Conservation (phyloP, 2,329 filamentous ascomycete species). For the Monilinia vaccinii-corymbosi region DNA sequence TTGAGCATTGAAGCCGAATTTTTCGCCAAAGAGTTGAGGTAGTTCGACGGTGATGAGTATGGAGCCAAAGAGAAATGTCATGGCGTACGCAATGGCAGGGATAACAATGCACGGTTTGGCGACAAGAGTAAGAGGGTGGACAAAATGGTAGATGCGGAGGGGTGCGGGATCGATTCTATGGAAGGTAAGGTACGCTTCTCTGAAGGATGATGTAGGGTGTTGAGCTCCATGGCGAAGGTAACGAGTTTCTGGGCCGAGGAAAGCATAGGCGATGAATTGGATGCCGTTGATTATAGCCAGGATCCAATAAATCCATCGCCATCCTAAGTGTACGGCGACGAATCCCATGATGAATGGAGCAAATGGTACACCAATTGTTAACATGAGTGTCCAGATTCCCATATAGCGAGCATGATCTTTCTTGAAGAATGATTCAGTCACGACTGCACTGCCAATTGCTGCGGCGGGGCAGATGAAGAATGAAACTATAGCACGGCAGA, state of each 20-base stretch:
- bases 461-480: conserved; percentile 46
- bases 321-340: conserved; percentile 29
- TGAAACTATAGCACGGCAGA: conserved; percentile 38
- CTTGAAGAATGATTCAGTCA: conserved; percentile 48
- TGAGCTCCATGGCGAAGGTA: conserved; percentile 33
- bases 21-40: conserved; percentile 45
- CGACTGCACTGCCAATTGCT: conserved; percentile 43
- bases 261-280: conserved; percentile 47
- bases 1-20: conserved; percentile 48
- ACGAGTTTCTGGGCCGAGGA: conserved; percentile 47
- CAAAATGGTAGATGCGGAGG: conserved; percentile 40
- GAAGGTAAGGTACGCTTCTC: conserved; percentile 32
- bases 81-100: conserved; percentile 44
- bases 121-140: conserved; percentile 38
- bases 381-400: conserved; percentile 41
- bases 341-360: conserved; percentile 28
- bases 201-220: conserved; percentile 19
- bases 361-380: conserved; percentile 13
- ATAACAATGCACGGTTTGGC: conserved; percentile 40
- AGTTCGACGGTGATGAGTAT: conserved; percentile 49
- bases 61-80: conserved; percentile 47
- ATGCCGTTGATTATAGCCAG: conserved; percentile 46
- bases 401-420: conserved; percentile 42
- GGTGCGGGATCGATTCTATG: conserved; percentile 45
- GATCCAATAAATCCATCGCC: conserved; percentile 24